Conservation (phyloP, 805 yeast genomes). For the Metschnikowia gruessii region DNA sequence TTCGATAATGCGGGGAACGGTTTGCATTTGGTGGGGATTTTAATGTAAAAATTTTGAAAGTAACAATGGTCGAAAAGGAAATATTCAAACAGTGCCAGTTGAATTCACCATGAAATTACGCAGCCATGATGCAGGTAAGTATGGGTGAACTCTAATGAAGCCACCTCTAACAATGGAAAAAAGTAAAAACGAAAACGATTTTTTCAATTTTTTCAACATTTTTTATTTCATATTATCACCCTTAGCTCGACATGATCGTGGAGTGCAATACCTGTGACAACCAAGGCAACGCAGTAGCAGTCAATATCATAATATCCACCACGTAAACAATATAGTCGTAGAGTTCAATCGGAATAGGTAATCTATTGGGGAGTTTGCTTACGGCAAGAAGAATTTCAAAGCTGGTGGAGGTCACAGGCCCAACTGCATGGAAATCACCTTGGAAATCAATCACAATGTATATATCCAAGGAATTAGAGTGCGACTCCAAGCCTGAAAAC, state of each 20-base stretch:
- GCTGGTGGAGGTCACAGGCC: slow-evolving; percentile 1
- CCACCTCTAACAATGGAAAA: too few species aligned
- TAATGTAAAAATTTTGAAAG: too few species aligned
- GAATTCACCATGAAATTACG: too few species aligned
- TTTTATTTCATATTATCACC: too few species aligned
- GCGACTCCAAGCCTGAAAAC: neutral
- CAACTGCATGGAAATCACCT: slow-evolving; percentile 18
- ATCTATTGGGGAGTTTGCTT: slow-evolving; percentile 15
- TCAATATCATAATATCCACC: slow-evolving; percentile 15
- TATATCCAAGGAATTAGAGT: slow-evolving; percentile 12
- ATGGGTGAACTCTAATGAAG: too few species aligned
- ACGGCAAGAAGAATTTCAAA: slow-evolving; percentile 12
- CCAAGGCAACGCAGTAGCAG: slow-evolving; percentile 10
- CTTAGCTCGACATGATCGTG: neutral
- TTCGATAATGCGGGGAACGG: too few species aligned
- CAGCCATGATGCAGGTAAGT: too few species aligned
- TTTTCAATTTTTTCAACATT: too few species aligned
- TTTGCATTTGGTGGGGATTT: too few species aligned
- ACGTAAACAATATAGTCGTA: slow-evolving; percentile 16
- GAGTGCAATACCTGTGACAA: neutral
- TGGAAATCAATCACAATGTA: slow-evolving; percentile 15
- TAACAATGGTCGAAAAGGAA: too few species aligned
- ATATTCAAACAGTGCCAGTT: too few species aligned
- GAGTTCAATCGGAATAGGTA: slow-evolving; percentile 21
- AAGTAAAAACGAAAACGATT: too few species aligned